Percentiles rank a stretch among this genome's conserved stretches.
These are phyloP conservation scores for Myxozyma melibiosi DNA, from an alignment of 805 yeast genomes.

Conservation along the genomic window DNA sequence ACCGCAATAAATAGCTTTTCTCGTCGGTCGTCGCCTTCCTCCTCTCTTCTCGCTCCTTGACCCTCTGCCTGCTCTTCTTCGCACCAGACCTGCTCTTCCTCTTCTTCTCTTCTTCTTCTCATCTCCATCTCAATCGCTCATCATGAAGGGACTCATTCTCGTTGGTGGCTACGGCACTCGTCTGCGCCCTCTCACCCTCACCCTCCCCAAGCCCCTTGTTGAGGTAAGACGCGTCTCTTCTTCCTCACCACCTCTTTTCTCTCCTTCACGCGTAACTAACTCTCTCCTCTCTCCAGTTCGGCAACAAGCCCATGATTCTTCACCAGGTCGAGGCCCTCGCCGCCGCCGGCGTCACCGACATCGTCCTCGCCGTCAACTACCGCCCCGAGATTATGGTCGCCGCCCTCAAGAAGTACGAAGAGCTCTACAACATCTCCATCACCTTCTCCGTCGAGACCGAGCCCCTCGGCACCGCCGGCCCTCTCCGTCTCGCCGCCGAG, in stretches of 20 bases:
- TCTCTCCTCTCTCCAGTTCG: slow-evolving; percentile 56
- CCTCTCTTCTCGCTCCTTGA: slow-evolving; percentile 3
- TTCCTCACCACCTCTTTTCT: background rate
- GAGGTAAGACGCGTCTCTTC: slow-evolving; percentile 30
- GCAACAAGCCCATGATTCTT: slow-evolving; percentile 97
- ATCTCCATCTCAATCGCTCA: too few species aligned
- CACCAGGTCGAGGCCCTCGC: slow-evolving; percentile 99
- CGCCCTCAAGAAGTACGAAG: slow-evolving; percentile 90
- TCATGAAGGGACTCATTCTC: slow-evolving; percentile 62
- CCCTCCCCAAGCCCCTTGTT: slow-evolving; percentile 40
- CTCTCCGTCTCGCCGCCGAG: slow-evolving; percentile 93
- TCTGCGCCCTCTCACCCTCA: slow-evolving; percentile 80
- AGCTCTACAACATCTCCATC: slow-evolving; percentile 89
- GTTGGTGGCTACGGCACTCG: slow-evolving; percentile 99
- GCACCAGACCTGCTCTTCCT: background rate
- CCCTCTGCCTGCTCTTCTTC: slow-evolving; percentile 6
- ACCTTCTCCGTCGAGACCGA: slow-evolving; percentile 98
- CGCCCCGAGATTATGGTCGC: slow-evolving; percentile 99
- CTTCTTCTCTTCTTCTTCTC: background rate
- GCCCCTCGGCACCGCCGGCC: slow-evolving; percentile 99
- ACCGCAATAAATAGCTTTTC: slow-evolving; percentile 2
- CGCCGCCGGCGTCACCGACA: slow-evolving; percentile 97
- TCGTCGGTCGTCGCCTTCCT: slow-evolving; percentile 1
- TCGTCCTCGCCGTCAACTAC: slow-evolving; percentile 97
- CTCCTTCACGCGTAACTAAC: background rate